Evolutionary conservation across 805 yeast species (phyloP), one percentile per base, ranked within the genome.

Genomic region (Saturnispora besseyi): DNA sequence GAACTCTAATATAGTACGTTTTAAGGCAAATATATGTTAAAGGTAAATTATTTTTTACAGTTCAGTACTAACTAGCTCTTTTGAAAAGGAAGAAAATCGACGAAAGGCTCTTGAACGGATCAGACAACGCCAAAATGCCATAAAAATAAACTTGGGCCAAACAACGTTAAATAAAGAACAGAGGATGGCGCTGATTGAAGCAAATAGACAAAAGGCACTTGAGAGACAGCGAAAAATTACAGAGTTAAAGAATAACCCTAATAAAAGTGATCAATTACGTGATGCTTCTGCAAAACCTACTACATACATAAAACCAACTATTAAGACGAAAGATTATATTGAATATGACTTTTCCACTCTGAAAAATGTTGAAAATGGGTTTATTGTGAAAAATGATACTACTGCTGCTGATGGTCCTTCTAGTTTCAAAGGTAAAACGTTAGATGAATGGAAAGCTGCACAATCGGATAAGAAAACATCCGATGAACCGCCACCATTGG

Each of bases 301-400:
- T 21, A 44, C 40, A 22, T 51, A 63, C 49, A 65, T 68, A 30
- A 56, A 67, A 21, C 82, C 81, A 1, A 69, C 76, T 18, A 76
- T 84, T 28, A 71, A 74, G 51, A 78, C 75, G 46, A 71, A 75
- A 32, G 89, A 84, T 57, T 86, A 84, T 61, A 85, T 86, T 30
- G 93, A 86, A 53, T 87, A 81, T 64, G 97, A 93, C 66, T 78
- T 93, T 57, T 78, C 97, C 2, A 84, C 88, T n/a, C 85, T 95
- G 88, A 78, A 79, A 54, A 96, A 93, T 58, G 71, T 84, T 1
- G 76, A 77, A 59, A 98, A 97, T 58, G 99, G 99, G 22, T 90
- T 82, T 62, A 71, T 90, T 7, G 43, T 48, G 3, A 33, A 29
- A n/a, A 32, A 42, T 13, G 37, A 26, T 5, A 31, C 26, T 29